These are phyloP conservation scores for Amanita inopinata DNA, from an alignment of 768 basidiomycete species.

Conservation along the genomic window DNA sequence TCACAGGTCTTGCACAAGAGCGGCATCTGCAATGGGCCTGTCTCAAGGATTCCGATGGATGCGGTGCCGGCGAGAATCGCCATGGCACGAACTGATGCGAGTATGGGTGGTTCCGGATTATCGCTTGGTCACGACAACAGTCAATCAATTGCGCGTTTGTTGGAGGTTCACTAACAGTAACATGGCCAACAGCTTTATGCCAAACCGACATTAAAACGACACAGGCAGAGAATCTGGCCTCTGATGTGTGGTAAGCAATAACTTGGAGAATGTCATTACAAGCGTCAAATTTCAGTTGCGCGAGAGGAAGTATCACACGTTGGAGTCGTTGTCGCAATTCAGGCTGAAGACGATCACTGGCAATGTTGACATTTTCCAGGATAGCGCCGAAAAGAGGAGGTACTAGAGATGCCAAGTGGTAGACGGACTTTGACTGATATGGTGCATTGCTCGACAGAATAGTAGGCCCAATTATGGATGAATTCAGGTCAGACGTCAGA, in stretches of 20 bases:
- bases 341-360: background rate
- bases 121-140: background rate
- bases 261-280: slow-evolving; percentile 67
- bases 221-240: slow-evolving; percentile 45
- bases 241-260: slow-evolving; percentile 53
- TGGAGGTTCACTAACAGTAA: slow-evolving; percentile 45
- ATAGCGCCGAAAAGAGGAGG: slow-evolving; percentile 55
- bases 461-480: slow-evolving; percentile 11
- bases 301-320: slow-evolving; percentile 1
- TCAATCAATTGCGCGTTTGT: slow-evolving; percentile 14
- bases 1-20: slow-evolving; percentile 42
- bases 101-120: slow-evolving; percentile 22
- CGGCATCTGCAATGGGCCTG: slow-evolving; percentile 39
- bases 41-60: slow-evolving; percentile 20
- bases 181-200: slow-evolving; percentile 63
- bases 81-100: slow-evolving; percentile 65
- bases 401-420: slow-evolving; percentile 53
- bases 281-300: slow-evolving; percentile 44
- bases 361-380: slow-evolving; percentile 43
- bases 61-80: slow-evolving; percentile 30
- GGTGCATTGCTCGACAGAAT: slow-evolving; percentile 44
- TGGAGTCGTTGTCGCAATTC: background rate
- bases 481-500: slow-evolving; percentile 23
- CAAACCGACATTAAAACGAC: slow-evolving; percentile 50
- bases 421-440: slow-evolving; percentile 41